Conservation (phyloP, 495 filamentous ascomycete species). For the Penicillium egyptiacum region DNA sequence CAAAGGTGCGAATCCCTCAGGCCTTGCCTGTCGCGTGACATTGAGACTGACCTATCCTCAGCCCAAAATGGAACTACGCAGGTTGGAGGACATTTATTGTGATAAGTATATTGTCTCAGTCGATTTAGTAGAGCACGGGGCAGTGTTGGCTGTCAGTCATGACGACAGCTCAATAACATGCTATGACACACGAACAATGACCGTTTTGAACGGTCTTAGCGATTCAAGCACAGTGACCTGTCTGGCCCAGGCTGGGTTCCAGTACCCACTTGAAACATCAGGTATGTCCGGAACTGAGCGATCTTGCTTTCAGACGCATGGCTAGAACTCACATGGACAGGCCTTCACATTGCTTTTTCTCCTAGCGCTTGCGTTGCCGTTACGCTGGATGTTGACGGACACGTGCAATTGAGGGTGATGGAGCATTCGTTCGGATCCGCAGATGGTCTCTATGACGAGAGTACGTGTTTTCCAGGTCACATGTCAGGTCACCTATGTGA, state of each 20-base stretch:
- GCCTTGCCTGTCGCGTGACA: conserved; percentile 3
- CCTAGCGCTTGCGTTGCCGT: conserved; percentile 70
- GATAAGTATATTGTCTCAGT: conserved; percentile 70
- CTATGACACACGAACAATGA: conserved; percentile 70
- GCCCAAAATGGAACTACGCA: conserved; percentile 60
- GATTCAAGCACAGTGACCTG: conserved; percentile 64
- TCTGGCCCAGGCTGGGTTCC: conserved; percentile 70
- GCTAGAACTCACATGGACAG: conserved; percentile 33
- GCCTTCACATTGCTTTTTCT: conserved; percentile 67
- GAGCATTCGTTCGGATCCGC: conserved; percentile 49
- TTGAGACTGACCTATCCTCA: conserved; percentile 32
- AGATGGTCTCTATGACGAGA: conserved; percentile 42
- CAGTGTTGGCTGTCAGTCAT: conserved; percentile 64
- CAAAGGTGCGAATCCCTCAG: conserved; percentile 32
- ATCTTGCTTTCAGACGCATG: background rate
- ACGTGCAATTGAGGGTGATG: conserved; percentile 62
- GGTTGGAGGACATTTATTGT: conserved; percentile 62
- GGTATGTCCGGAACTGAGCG: conserved; percentile 23
- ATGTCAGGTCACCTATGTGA: background rate
- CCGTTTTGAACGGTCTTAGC: conserved; percentile 58
- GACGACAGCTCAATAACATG: conserved; percentile 78
- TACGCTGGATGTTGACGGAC: conserved; percentile 63
- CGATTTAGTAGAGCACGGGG: conserved; percentile 63
- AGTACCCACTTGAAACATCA: conserved; percentile 47
- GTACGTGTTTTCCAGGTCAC: conserved; percentile 25